These are phyloP conservation scores for Mucor saturninus DNA, from an alignment of 371 early-diverging fungal species.

Conservation along the genomic window DNA sequence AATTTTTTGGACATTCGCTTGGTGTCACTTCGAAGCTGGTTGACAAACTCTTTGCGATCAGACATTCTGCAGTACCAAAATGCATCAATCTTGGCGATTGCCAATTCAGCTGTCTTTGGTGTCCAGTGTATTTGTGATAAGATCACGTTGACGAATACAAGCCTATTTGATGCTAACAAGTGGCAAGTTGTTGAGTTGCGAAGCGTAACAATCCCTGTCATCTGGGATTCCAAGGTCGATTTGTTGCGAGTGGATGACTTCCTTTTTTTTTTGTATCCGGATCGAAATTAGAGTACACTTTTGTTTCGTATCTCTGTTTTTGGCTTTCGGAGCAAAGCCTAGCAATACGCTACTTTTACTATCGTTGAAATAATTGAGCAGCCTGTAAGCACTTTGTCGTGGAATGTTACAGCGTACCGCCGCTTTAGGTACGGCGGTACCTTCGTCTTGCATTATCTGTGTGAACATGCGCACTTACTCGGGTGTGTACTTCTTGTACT, in stretches of 20 bases:
- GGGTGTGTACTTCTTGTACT: too few relatives aligned
- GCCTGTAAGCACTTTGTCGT: too few relatives aligned
- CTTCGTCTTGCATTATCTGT: too few relatives aligned
- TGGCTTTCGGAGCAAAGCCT: too few relatives aligned
- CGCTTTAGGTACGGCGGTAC: too few relatives aligned
- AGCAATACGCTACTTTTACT: too few relatives aligned
- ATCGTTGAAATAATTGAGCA: too few relatives aligned
- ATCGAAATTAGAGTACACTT: too few relatives aligned
- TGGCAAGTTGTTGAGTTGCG: not conserved
- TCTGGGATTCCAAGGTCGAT: constrained; percentile 1
- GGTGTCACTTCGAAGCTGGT: constrained; percentile 8
- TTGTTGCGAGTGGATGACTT: not conserved
- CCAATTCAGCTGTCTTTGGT: not conserved
- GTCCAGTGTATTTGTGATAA: not conserved
- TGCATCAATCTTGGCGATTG: not conserved
- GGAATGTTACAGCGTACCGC: too few relatives aligned
- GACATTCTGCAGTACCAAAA: constrained; percentile 17
- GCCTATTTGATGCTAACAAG: not conserved
- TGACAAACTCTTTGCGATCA: constrained; percentile 8
- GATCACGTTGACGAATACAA: not conserved
- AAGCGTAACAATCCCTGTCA: not conserved
- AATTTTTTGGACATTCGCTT: constrained; percentile 8
- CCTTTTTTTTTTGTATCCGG: too few relatives aligned
- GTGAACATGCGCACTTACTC: too few relatives aligned
- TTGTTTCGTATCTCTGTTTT: too few relatives aligned